phyloP scores from a whole-genome alignment of 148 eudicot species.

The Diospyros kaki region DNA sequence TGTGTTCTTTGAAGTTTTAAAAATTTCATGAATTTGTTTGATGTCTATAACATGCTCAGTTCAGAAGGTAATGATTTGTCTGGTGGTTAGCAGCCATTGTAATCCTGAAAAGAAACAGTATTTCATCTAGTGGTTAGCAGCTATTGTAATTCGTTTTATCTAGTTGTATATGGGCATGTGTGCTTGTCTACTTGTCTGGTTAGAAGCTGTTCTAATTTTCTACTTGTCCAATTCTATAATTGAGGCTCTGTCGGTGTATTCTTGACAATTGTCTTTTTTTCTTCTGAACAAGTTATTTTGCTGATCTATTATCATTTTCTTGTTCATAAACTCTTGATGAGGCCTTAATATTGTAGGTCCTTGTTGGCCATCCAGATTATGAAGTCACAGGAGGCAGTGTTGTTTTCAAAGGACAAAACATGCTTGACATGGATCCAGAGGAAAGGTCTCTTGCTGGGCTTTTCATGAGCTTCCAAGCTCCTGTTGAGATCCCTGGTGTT shows the following conservation, averaged over 20 bases:
- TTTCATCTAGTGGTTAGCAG: no score
- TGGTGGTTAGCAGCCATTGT: no score
- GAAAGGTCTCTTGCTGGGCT: slow-evolving; percentile 92
- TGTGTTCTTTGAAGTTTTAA: not conserved
- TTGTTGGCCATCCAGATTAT: slow-evolving; percentile 98
- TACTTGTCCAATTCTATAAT: no score
- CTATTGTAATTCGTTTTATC: no score
- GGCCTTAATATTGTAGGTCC: slow-evolving; percentile 47
- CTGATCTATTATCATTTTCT: not conserved
- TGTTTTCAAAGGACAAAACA: slow-evolving; percentile 75
- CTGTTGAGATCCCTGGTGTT: slow-evolving; percentile 96
- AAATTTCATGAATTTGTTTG: not conserved
- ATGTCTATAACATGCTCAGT: not conserved
- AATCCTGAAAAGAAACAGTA: no score
- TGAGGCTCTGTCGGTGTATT: not conserved
- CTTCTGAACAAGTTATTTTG: not conserved
- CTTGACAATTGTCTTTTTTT: slow-evolving; percentile 3
- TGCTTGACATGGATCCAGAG: slow-evolving; percentile 96
- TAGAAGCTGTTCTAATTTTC: not conserved
- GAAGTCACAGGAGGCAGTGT: slow-evolving; percentile 84
- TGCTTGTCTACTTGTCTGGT: not conserved
- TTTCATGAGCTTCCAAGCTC: slow-evolving; percentile 96
- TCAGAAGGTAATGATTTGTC: not conserved
- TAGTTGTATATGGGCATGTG: no score
- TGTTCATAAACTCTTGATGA: not conserved